Percentiles rank a stretch among this genome's conserved stretches.
Conservation (phyloP, 2,329 filamentous ascomycete species). For the Alternaria gansuensis region DNA sequence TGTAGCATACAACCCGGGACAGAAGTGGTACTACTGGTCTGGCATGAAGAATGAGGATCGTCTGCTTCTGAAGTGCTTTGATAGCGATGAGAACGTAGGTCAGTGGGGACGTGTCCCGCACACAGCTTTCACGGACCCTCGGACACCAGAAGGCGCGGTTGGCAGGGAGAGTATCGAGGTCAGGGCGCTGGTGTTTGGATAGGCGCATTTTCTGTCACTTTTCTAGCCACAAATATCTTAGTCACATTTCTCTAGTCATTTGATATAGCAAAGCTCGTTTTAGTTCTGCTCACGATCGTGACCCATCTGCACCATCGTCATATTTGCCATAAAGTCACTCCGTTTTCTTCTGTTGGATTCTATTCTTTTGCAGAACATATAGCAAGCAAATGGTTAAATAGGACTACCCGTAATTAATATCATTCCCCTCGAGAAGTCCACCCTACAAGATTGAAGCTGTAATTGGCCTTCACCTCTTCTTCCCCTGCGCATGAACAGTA, state of each 20-base stretch:
- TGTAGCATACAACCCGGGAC: constrained; percentile 67
- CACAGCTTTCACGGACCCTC: constrained; percentile 73
- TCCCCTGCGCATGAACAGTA: too few relatives aligned
- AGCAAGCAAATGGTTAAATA: too few relatives aligned
- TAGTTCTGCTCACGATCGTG: not conserved
- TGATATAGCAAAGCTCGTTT: not conserved
- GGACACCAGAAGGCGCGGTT: constrained; percentile 73
- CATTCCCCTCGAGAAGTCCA: too few relatives aligned
- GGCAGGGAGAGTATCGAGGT: constrained; percentile 90
- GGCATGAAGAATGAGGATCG: constrained; percentile 78
- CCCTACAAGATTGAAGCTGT: too few relatives aligned
- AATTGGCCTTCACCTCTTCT: too few relatives aligned
- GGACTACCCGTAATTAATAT: too few relatives aligned
- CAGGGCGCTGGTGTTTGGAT: constrained; percentile 81
- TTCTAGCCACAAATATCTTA: too few relatives aligned
- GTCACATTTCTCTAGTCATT: not conserved
- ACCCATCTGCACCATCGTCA: not conserved
- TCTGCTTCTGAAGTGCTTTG: constrained; percentile 81
- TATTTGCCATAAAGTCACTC: too few relatives aligned
- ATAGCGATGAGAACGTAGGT: constrained; percentile 63
- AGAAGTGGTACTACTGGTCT: constrained; percentile 82
- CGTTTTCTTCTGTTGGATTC: too few relatives aligned
- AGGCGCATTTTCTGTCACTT: not conserved
- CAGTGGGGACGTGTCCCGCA: constrained; percentile 59
- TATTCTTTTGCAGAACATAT: too few relatives aligned